Base-by-base conservation (phyloP, 108 stramenopile species). In the Schizochytrium sp. region DNA sequence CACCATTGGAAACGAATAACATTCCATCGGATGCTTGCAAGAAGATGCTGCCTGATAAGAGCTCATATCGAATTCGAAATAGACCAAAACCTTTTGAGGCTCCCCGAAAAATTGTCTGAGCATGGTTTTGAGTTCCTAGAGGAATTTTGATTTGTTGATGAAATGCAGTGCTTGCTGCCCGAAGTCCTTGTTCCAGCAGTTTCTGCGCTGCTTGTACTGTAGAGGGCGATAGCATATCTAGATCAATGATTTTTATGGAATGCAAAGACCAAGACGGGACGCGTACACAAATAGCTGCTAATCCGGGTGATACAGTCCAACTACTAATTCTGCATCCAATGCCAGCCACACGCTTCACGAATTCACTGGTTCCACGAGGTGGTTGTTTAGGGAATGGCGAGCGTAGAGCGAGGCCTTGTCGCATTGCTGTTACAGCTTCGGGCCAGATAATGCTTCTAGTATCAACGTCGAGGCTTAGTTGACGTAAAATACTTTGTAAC, bases 101-200 rank as follows among this genome's bases (percentile, higher is more conserved):
- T 1, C 64, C 64, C 7, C 64, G 64, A 38, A 69, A 69, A 69
- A 69, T 38, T 7, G 64, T 69, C 44, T 69, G 64, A 7, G 64
- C 12, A 38, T 8, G 15, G 44, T 7, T 15, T 38, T 12, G 19
- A 8, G 44, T 38, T 38, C 64, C 8, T 0, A 8, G 64, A 8
- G 64, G 28, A 38, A 69, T 7, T 69, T 69, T 2, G 28, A 28
- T 28, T 28, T 28, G 28, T 28, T 28, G 28, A 28, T 28, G 28
- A 28, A 28, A 28, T 28, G 28, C 28, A 28, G 28, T 28, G 28
- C 0, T 28, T 28, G 64, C 64, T 0, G 12, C 3, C 10, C 64
- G 2, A 44, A 1, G 64, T 8, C 42, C 64, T 7, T 7, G 15
- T 44, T 38, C 28, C 40, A 12, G 15, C 12, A 69, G 5, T 28